Evolutionary conservation across 345 rosid species (phyloP).

Genomic region (Brassica cretica): DNA sequence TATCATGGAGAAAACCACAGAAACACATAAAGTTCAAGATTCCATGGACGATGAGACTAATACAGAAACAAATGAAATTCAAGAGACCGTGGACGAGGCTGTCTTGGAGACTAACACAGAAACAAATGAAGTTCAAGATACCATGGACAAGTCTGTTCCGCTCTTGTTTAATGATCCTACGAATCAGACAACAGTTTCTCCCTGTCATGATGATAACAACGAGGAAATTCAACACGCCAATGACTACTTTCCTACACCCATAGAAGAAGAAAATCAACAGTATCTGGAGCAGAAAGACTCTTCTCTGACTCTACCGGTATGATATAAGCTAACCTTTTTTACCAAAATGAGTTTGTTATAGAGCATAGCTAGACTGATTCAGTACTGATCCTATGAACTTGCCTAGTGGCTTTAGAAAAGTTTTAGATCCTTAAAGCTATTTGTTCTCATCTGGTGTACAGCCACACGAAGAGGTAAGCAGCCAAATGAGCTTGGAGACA

Average conservation of each 20-base stretch:
- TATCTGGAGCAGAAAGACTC: conserved; percentile 13
- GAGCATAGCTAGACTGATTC: not conserved
- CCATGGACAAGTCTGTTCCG: conserved; percentile 24
- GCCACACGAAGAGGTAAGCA: conserved; percentile 26
- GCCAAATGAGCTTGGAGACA: not conserved
- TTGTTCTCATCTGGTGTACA: conserved; percentile 7
- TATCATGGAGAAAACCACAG: not conserved
- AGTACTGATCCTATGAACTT: not conserved
- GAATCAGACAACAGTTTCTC: conserved; percentile 29
- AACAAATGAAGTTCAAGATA: no score
- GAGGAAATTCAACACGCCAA: conserved; percentile 36
- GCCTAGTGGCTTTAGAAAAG: not conserved
- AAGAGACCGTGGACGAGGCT: conserved; percentile 6
- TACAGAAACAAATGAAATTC: conserved; percentile 26
- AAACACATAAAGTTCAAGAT: not conserved
- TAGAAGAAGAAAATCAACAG: conserved; percentile 26
- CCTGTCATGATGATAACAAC: conserved; percentile 9
- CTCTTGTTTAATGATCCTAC: conserved; percentile 21
- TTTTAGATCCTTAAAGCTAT: not conserved
- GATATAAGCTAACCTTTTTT: not conserved
- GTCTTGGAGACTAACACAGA: not conserved
- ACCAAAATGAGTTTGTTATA: not conserved
- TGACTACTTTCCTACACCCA: not conserved
- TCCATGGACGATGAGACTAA: not conserved
- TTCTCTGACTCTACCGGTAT: conserved; percentile 25